These are phyloP conservation scores for Saraca asoca DNA, from an alignment of 331 rosid genomes.

Conservation along the genomic window DNA sequence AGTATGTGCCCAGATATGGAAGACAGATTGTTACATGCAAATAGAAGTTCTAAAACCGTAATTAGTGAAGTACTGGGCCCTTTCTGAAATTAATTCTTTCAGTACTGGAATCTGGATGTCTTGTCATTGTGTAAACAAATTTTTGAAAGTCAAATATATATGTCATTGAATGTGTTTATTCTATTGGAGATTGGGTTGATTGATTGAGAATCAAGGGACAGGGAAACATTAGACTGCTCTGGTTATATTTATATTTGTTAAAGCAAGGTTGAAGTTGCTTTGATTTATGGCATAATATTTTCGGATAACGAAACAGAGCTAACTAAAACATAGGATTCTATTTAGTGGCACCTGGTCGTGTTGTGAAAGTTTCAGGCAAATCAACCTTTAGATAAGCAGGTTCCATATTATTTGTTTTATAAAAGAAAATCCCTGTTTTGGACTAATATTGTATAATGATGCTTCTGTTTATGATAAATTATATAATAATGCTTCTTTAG, in stretches of 20 bases:
- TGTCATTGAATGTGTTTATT: slow-evolving; percentile 2
- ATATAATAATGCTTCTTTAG: neutral
- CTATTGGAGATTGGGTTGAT: neutral
- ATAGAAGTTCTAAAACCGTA: too few relatives aligned
- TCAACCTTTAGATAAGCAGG: neutral
- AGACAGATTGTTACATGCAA: too few relatives aligned
- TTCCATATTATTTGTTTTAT: neutral
- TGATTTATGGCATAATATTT: neutral
- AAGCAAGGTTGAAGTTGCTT: neutral
- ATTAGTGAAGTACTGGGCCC: too few relatives aligned
- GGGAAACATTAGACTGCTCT: slow-evolving; percentile 2
- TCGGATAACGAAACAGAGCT: slow-evolving; percentile 4
- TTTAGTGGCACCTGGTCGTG: neutral
- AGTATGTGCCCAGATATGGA: too few relatives aligned
- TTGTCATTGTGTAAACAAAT: too few relatives aligned
- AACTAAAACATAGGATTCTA: neutral
- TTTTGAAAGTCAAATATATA: too few relatives aligned
- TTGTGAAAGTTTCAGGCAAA: neutral
- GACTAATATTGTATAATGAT: neutral
- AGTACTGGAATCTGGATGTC: too few relatives aligned
- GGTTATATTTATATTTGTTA: neutral
- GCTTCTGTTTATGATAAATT: too few relatives aligned
- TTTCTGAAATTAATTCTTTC: too few relatives aligned
- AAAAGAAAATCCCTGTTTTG: neutral
- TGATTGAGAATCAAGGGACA: slow-evolving; percentile 4